These are phyloP conservation scores for Lodderomyces elongisporus DNA, from an alignment of 1,139 yeast genomes.

Conservation along the genomic window DNA sequence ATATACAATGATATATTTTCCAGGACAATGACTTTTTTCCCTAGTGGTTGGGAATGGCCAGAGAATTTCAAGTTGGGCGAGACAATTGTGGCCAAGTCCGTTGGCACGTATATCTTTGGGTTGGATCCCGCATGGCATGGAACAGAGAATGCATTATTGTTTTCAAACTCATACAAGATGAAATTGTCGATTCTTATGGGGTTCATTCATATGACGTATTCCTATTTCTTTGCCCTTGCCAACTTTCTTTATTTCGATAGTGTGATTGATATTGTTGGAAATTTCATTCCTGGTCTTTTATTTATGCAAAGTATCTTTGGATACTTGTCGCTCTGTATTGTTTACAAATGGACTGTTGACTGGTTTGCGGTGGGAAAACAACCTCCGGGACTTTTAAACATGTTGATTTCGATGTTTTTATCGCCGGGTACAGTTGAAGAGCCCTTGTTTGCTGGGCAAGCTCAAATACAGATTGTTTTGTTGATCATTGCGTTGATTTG, in stretches of 20 bases:
- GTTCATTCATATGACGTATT: conserved; percentile 71
- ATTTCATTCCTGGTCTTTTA: conserved; percentile 71
- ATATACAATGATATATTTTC: conserved; percentile 75
- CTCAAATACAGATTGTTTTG: conserved; percentile 54
- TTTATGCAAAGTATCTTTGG: conserved; percentile 86
- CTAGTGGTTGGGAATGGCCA: conserved; percentile 77
- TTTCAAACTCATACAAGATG: conserved; percentile 79
- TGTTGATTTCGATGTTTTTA: conserved; percentile 77
- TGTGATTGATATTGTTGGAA: conserved; percentile 64
- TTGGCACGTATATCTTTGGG: conserved; percentile 63
- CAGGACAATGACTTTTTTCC: conserved; percentile 67
- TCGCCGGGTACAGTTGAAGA: conserved; percentile 72
- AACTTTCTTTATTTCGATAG: conserved; percentile 59
- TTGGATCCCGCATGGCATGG: conserved; percentile 82
- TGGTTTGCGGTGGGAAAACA: conserved; percentile 67
- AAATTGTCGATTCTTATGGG: conserved; percentile 78
- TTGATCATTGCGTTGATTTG: conserved; percentile 60
- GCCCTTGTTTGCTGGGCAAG: conserved; percentile 60
- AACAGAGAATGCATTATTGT: conserved; percentile 66
- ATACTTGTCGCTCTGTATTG: conserved; percentile 63
- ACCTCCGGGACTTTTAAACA: conserved; percentile 76
- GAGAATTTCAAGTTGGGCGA: conserved; percentile 54
- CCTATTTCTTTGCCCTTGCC: conserved; percentile 62
- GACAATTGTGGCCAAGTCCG: conserved; percentile 47
- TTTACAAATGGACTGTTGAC: conserved; percentile 75